These are phyloP conservation scores for Tulasnella sp. DNA, from an alignment of 768 basidiomycete genomes.

Conservation along the genomic window DNA sequence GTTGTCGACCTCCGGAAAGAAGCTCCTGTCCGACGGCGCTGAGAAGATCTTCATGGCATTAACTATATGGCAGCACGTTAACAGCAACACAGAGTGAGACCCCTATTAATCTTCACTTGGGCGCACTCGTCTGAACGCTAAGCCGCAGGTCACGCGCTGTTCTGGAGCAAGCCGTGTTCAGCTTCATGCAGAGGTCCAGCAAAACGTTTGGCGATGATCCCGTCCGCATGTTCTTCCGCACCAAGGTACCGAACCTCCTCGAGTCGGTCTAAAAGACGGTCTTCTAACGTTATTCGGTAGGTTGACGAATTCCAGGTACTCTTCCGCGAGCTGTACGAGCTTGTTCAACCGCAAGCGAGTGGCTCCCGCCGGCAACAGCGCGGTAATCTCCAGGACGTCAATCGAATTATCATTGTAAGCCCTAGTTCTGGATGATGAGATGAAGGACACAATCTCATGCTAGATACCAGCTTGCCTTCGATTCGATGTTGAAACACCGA, in stretches of 20 bases:
- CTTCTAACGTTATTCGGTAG: slow-evolving; percentile 30
- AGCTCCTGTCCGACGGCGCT: slow-evolving; percentile 21
- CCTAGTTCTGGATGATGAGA: neutral
- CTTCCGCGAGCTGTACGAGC: slow-evolving; percentile 55
- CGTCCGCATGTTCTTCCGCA: slow-evolving; percentile 79
- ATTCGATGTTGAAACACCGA: slow-evolving; percentile 71
- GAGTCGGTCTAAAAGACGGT: neutral
- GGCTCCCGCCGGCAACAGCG: slow-evolving; percentile 45
- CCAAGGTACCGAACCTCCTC: slow-evolving; percentile 37
- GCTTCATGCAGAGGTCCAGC: slow-evolving; percentile 59
- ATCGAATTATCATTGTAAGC: slow-evolving; percentile 64
- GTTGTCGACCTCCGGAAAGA: slow-evolving; percentile 23
- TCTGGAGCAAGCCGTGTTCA: slow-evolving; percentile 58
- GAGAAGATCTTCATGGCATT: slow-evolving; percentile 27
- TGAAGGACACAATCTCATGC: neutral
- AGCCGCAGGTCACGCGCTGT: slow-evolving; percentile 36
- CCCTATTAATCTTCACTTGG: neutral
- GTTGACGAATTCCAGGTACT: slow-evolving; percentile 63
- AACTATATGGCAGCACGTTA: slow-evolving; percentile 21
- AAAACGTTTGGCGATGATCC: slow-evolving; percentile 65
- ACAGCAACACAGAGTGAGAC: slow-evolving; percentile 14
- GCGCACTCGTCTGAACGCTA: neutral
- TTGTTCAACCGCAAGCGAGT: slow-evolving; percentile 44
- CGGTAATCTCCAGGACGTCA: slow-evolving; percentile 59
- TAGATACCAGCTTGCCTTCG: slow-evolving; percentile 57